A percentile compares a stretch with the other conserved stretches of the same genome.
phyloP scores from a whole-genome alignment of 106 monocot genomes.

The Platanthera guangdongensis region DNA sequence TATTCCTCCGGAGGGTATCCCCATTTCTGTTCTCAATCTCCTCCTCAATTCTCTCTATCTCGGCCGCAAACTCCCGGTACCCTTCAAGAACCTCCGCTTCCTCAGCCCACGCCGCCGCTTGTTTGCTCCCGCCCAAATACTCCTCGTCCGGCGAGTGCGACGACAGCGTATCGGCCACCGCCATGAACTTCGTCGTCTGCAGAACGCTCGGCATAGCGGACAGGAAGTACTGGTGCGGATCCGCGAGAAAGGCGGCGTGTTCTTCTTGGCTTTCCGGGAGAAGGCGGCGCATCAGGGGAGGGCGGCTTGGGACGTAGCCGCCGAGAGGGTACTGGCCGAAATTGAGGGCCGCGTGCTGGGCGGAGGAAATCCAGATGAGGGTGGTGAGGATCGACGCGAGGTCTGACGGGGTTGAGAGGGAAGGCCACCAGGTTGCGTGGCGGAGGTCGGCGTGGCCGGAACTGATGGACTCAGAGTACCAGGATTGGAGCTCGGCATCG shows the following conservation, averaged over 20 bases:
- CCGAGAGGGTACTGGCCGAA: conserved; percentile 96
- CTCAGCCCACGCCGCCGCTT: conserved; percentile 22
- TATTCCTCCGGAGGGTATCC: conserved; percentile 41
- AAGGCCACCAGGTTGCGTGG: conserved; percentile 65
- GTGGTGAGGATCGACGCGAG: conserved; percentile 57
- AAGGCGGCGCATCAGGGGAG: conserved; percentile 62
- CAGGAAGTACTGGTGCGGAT: conserved; percentile 66
- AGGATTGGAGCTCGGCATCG: conserved; percentile 63
- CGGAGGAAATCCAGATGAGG: conserved; percentile 77
- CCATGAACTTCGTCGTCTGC: conserved; percentile 88
- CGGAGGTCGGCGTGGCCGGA: conserved; percentile 67
- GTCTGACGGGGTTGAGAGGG: conserved; percentile 32
- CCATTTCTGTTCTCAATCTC: conserved; percentile 54
- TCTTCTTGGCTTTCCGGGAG: conserved; percentile 39
- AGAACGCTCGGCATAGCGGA: conserved; percentile 58
- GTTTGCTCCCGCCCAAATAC: conserved; percentile 54
- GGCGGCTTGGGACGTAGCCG: conserved; percentile 78
- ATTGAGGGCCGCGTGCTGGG: conserved; percentile 93
- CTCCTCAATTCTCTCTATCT: conserved; percentile 47
- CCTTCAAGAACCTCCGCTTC: conserved; percentile 28
- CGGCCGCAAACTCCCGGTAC: conserved; percentile 39
- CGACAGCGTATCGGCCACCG: conserved; percentile 86
- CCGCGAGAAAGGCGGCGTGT: conserved; percentile 38
- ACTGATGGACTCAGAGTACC: conserved; percentile 58
- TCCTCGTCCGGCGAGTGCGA: conserved; percentile 96